Evolutionary conservation across 176 grass and related monocot genomes (phyloP), one percentile per base, ranked within the genome.

Genomic region (Carex scoparia): DNA sequence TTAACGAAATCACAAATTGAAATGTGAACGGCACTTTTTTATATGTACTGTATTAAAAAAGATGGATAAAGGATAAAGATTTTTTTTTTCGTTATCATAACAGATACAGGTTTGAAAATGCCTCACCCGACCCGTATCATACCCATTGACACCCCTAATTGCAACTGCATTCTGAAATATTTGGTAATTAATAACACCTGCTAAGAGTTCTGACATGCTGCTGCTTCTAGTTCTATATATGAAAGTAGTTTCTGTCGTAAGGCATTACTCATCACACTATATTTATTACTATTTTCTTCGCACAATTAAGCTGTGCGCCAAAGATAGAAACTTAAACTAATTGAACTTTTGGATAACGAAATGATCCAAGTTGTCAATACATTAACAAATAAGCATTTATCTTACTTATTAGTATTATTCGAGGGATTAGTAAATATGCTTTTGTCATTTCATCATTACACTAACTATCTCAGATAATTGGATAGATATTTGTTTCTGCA

Each of bases 391-490:
- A 46, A 72, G 69, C 46, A 72, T 23, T 19, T 10, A 72, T 72
- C 16, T 70, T 9, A 40, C 69, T 72, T 23, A 71, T 44, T 48
- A 53, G 19, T 75, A 54, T 75, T 5, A 75, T 75, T 54, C 14
- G 19, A 75, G 46, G 51, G 13, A 32, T 42, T 44, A 63, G 4
- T 63, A 44, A 44, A 71, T 7, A 71, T 78, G 73, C 12, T 78
- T 55, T 79, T 79, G 33, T 79, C 30, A 79, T 79, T 77, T 78
- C 53, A 69, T 69, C 66, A 8, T 69, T 70, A 42, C 35, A 31
- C 51, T 56, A 55, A 55, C 6, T 79, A 35, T 35, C 71, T 28
- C 55, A 9, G 11, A 79, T 79, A 79, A 10, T 18, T 4, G 69
- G 38, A 71, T 71, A 71, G 5, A 10, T 71, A 46, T 38, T 16